These are phyloP conservation scores for Sarcomyxa edulis DNA, from an alignment of 768 basidiomycete genomes.

Conservation along the genomic window DNA sequence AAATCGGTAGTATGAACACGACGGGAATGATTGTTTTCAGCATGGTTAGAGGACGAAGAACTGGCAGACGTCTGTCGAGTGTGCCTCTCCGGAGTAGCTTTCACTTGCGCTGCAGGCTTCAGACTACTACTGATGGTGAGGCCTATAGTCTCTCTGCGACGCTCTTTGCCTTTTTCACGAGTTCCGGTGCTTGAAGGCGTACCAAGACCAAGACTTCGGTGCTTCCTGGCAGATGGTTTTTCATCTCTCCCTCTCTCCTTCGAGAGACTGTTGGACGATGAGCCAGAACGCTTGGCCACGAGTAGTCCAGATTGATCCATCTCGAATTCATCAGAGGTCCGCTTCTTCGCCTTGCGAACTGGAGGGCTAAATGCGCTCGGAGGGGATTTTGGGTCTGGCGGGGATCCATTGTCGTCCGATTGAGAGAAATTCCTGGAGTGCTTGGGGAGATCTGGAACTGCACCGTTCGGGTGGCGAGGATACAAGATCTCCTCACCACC, in stretches of 20 bases:
- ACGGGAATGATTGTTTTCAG: slow-evolving; percentile 44
- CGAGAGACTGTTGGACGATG: slow-evolving; percentile 17
- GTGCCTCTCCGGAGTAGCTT: slow-evolving; percentile 39
- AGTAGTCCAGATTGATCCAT: slow-evolving; percentile 65
- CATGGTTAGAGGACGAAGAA: slow-evolving; percentile 59
- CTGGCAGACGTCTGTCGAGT: slow-evolving; percentile 63
- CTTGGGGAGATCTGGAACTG: slow-evolving; percentile 28
- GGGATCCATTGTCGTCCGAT: slow-evolving; percentile 21
- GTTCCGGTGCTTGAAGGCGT: slow-evolving; percentile 29
- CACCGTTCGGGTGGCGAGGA: slow-evolving; percentile 50
- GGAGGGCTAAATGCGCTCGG: slow-evolving; percentile 59
- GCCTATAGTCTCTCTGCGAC: slow-evolving; percentile 48
- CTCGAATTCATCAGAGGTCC: slow-evolving; percentile 80
- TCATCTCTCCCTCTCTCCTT: slow-evolving; percentile 52
- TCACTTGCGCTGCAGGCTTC: slow-evolving; percentile 26
- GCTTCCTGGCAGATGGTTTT: slow-evolving; percentile 50
- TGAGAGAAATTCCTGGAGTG: slow-evolving; percentile 23
- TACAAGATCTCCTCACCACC: slow-evolving; percentile 90
- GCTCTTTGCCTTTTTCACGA: slow-evolving; percentile 49
- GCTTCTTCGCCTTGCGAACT: slow-evolving; percentile 59
- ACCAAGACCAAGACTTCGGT: slow-evolving; percentile 64
- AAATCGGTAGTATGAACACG: slow-evolving; percentile 73
- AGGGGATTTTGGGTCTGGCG: slow-evolving; percentile 40
- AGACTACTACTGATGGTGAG: slow-evolving; percentile 33
- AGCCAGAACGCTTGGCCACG: slow-evolving; percentile 42